phyloP scores from a whole-genome alignment of 768 basidiomycete genomes.

The Podaxis pistillaris region DNA sequence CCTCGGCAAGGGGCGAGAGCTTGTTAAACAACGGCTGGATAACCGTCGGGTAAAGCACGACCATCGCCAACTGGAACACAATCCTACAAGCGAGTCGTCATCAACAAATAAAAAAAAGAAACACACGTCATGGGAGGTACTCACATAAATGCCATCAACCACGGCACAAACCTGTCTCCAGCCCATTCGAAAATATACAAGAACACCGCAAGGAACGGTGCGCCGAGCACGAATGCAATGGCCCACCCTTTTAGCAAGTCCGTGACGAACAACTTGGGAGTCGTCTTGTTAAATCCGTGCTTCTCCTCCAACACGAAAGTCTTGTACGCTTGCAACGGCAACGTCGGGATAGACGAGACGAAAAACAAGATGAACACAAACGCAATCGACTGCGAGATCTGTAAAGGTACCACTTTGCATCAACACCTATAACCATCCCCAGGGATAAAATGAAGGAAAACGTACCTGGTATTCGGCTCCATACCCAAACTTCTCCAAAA shows the following conservation, averaged over 20 bases:
- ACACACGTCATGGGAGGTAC: conserved; percentile 24
- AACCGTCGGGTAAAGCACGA: conserved; percentile 77
- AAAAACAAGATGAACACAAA: conserved; percentile 71
- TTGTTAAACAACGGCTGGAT: conserved; percentile 99
- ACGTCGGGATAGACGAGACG: conserved; percentile 60
- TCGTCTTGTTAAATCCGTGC: conserved; percentile 97
- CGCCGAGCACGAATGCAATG: conserved; percentile 67
- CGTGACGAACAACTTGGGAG: conserved; percentile 66
- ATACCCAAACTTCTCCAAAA: conserved; percentile 57
- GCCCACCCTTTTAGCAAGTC: conserved; percentile 83
- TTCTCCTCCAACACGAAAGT: conserved; percentile 95
- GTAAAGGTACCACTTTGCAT: neutral
- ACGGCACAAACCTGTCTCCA: conserved; percentile 88
- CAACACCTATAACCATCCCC: neutral
- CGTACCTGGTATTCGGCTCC: conserved; percentile 72
- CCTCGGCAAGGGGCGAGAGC: conserved; percentile 78
- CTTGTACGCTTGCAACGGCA: conserved; percentile 79
- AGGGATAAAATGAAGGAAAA: conserved; percentile 10
- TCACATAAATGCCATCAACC: conserved; percentile 91
- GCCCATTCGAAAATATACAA: conserved; percentile 91
- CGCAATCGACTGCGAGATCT: conserved; percentile 85
- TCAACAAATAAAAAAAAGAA: neutral
- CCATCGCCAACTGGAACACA: conserved; percentile 80
- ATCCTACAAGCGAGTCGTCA: conserved; percentile 44
- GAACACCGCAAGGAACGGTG: conserved; percentile 86